Percentiles rank a stretch among this genome's conserved stretches.
These are phyloP conservation scores for Gnomoniopsis smithogilvyi DNA, from an alignment of 2,329 filamentous ascomycete species.

Conservation along the genomic window DNA sequence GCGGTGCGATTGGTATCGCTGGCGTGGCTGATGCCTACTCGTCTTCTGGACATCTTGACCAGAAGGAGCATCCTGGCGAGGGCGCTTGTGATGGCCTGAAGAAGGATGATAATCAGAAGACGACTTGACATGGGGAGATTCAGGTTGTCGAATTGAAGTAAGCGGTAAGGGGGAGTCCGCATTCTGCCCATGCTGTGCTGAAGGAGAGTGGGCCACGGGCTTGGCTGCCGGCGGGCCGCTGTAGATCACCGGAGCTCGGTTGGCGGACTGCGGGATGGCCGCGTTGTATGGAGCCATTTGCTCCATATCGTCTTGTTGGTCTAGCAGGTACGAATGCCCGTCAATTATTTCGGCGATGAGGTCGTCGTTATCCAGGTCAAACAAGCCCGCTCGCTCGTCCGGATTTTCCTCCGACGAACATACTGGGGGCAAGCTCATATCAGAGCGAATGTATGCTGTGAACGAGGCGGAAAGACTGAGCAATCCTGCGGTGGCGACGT, in stretches of 20 bases:
- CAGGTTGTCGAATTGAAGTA: background rate
- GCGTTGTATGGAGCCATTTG: background rate
- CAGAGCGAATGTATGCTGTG: background rate
- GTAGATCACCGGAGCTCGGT: background rate
- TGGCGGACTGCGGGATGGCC: no score
- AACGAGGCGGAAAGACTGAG: no score
- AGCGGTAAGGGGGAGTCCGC: background rate
- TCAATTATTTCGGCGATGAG: background rate
- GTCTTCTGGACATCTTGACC: no score
- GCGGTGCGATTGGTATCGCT: no score
- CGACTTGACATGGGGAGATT: background rate
- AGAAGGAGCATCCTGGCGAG: no score
- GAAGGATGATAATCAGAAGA: background rate
- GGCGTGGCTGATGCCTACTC: no score
- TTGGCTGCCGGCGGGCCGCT: background rate
- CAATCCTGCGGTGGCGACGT: no score
- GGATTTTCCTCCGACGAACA: background rate
- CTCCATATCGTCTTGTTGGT: background rate
- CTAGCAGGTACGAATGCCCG: background rate
- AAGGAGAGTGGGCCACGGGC: background rate
- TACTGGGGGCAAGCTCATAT: background rate
- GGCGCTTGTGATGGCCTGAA: no score
- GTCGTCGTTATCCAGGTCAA: background rate
- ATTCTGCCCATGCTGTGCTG: background rate
- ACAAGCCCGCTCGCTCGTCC: background rate